phyloP scores from a whole-genome alignment of 2,329 filamentous ascomycete species.

The Sclerotinia minor region DNA sequence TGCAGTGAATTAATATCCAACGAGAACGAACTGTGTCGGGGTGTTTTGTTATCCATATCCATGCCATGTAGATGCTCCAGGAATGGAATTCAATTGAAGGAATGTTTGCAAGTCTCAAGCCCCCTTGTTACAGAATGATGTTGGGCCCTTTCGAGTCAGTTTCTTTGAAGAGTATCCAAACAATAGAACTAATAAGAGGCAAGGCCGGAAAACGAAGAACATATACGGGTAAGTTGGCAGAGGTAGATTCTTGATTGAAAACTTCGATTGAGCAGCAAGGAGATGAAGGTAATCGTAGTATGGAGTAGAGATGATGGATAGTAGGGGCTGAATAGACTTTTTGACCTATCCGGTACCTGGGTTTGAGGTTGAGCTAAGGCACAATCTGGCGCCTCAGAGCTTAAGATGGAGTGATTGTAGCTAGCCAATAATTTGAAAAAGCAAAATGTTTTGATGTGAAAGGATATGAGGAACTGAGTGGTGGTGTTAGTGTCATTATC shows the following conservation, averaged over 20 bases:
- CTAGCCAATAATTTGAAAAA: not conserved
- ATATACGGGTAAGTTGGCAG: not conserved
- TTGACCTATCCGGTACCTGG: constrained; percentile 2
- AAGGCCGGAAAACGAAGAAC: not conserved
- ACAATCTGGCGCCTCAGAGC: not conserved
- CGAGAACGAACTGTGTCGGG: constrained; percentile 19
- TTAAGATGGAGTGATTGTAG: not conserved
- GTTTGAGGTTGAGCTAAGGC: constrained; percentile 5
- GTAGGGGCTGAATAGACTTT: not conserved
- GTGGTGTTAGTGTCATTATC: not conserved
- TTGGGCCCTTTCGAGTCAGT: not conserved
- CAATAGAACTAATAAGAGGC: not conserved
- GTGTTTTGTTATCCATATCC: constrained; percentile 16
- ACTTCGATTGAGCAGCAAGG: not conserved
- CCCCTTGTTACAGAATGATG: not conserved
- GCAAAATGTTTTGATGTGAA: not conserved
- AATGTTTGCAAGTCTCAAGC: not conserved
- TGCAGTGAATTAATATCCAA: not conserved
- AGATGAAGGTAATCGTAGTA: not conserved
- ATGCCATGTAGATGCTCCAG: not conserved
- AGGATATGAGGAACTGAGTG: not conserved
- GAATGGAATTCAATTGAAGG: not conserved
- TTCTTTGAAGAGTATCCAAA: not conserved
- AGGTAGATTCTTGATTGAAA: not conserved
- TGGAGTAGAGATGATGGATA: not conserved